Evolutionary conservation across 1,284 basidiomycete genomes (phyloP), one percentile per base, ranked within the genome.

Genomic region (Pascua guehoae): DNA sequence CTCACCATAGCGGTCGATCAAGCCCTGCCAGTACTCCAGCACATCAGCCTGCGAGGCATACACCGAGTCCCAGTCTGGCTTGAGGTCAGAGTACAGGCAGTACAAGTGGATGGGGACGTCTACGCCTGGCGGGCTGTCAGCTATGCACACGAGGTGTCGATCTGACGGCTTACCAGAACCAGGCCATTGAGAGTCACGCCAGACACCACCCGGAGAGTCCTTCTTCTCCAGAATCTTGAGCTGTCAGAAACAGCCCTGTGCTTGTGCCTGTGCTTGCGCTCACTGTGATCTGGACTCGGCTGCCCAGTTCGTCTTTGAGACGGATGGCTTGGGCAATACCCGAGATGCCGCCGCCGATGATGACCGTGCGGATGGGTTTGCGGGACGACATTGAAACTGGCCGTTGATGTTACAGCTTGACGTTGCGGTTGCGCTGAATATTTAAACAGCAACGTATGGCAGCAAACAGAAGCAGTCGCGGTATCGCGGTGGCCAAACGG

Each of bases 261-360:
- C 24, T 4, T 24, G 39, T 16, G 18, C 11, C 1, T 12, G 12
- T 12, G 12, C 14, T 17, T 36, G 14, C 10, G 16, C 49, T 45
- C 43, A 53, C 62, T 0, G 58, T 63, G 16, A 67, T 49, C 4
- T 56, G 52, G 39, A 66, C 56, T 0, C 54, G 39, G 40, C 63
- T 44, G 15, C 67, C 67, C 7, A 70, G 64, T 38, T 41, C 41
- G 12, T 64, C 56, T 11, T 60, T 56, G 16, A 70, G 49, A 2
- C 62, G 61, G 24, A 65, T 57, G 8, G 63, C 67, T 50, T 67
- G 66, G 3, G 64, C 60, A 56, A 70, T 70, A 14, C 66, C 67
- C 10, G 67, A 57, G 37, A 64, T 53, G 24, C 62, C 62, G 15
- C 57, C 60, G 5, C 62, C 62, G 18, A 64, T 54, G 41, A 64